Conservation (phyloP, 2,329 filamentous ascomycete species). For the Aspergillus novoparasiticus region DNA sequence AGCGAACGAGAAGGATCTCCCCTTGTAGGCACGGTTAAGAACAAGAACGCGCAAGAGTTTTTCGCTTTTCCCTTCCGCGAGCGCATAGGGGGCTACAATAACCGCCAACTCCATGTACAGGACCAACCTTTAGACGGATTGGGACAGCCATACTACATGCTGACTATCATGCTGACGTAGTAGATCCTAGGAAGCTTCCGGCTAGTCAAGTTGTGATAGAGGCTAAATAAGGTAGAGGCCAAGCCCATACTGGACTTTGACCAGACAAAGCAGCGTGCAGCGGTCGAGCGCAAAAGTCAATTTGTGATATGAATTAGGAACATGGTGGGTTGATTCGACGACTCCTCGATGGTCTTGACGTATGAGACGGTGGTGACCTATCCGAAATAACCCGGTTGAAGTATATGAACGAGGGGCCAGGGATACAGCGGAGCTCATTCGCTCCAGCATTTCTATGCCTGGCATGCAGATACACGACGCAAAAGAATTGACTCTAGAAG, state of each 20-base stretch:
- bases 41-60: background rate
- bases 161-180: conserved; percentile 38
- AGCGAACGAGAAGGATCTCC: conserved; percentile 5
- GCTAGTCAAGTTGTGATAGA: conserved; percentile 10
- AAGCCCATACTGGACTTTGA: background rate
- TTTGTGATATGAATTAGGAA: background rate
- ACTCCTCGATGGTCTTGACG: conserved; percentile 24
- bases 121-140: background rate
- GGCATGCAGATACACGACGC: background rate
- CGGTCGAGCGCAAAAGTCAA: background rate
- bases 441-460: background rate
- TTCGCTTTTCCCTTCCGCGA: conserved; percentile 6
- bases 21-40: conserved; percentile 5
- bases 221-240: background rate
- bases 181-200: conserved; percentile 27
- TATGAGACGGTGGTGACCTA: conserved; percentile 21
- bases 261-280: background rate
- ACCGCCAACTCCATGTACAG: background rate
- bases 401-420: conserved; percentile 10
- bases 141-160: conserved; percentile 1
- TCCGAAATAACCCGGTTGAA: conserved; percentile 12
- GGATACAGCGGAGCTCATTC: conserved; percentile 10
- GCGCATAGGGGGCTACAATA: conserved; percentile 5
- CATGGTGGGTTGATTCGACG: conserved; percentile 16
- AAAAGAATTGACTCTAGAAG: conserved; percentile 15